These are phyloP conservation scores for Xylaria cubensis DNA, from an alignment of 495 filamentous ascomycete genomes.

Conservation along the genomic window DNA sequence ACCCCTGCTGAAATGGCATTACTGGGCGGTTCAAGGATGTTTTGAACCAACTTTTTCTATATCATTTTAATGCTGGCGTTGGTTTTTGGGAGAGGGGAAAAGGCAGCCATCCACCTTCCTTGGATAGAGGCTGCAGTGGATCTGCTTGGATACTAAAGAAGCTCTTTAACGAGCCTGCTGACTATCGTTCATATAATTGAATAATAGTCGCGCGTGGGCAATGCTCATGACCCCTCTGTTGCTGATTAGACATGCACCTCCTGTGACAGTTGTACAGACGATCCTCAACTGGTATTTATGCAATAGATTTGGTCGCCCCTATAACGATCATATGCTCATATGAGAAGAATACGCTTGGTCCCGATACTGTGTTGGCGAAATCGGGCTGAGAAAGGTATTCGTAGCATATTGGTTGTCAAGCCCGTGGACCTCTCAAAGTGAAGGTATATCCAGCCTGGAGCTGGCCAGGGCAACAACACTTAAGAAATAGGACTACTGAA, in stretches of 20 bases:
- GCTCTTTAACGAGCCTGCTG: neutral
- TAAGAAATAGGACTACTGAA: neutral
- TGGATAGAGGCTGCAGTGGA: constrained; percentile 4
- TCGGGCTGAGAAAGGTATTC: neutral
- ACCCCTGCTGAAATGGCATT: neutral
- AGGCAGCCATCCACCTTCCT: neutral
- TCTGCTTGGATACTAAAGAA: neutral
- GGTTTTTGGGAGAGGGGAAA: neutral
- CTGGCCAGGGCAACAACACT: neutral
- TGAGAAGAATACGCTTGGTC: neutral
- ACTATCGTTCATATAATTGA: constrained; percentile 18
- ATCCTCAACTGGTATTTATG: neutral
- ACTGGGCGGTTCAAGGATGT: neutral
- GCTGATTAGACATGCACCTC: neutral
- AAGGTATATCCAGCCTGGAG: neutral
- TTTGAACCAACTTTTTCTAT: neutral
- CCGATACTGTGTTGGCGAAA: neutral
- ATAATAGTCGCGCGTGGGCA: neutral
- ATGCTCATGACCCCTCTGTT: constrained; percentile 5
- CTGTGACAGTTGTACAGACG: neutral
- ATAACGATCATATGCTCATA: neutral
- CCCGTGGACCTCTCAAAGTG: neutral
- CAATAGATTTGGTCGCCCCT: neutral
- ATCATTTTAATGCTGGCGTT: constrained; percentile 23
- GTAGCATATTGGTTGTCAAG: neutral